These are phyloP conservation scores for Trichocomaceae sp. DNA, from an alignment of 2,329 filamentous ascomycete species.

Conservation along the genomic window DNA sequence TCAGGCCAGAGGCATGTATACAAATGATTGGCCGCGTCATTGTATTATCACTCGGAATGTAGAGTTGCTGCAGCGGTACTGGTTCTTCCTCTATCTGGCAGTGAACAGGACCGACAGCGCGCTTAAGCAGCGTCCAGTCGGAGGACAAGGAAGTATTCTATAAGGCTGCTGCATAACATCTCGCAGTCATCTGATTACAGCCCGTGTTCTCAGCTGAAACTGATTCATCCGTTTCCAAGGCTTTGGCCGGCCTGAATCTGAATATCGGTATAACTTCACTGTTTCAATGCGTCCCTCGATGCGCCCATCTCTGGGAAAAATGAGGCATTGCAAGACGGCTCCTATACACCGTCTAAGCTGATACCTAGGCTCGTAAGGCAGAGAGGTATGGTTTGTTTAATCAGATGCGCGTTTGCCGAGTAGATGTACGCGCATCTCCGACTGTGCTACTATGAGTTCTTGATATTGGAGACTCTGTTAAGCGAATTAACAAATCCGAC, in stretches of 20 bases:
- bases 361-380: not conserved
- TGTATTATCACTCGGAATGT: not conserved
- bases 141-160: not conserved
- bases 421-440: no score
- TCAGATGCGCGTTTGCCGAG: not conserved
- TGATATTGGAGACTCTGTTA: no score
- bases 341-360: not conserved
- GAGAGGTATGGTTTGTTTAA: not conserved
- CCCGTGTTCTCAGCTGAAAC: not conserved
- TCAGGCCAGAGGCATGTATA: not conserved
- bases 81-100: not conserved
- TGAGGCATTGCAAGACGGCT: not conserved
- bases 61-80: not conserved
- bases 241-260: not conserved
- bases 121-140: not conserved
- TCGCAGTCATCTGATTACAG: not conserved
- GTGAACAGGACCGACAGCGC: not conserved
- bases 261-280: slow-evolving; percentile 4
- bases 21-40: not conserved
- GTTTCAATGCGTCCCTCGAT: not conserved
- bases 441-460: no score
- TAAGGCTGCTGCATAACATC: not conserved
- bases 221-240: not conserved
- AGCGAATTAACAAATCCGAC: no score
- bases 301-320: not conserved